These are phyloP conservation scores for Chara braunii DNA, from an alignment of 139 green algal species.

Conservation along the genomic window DNA sequence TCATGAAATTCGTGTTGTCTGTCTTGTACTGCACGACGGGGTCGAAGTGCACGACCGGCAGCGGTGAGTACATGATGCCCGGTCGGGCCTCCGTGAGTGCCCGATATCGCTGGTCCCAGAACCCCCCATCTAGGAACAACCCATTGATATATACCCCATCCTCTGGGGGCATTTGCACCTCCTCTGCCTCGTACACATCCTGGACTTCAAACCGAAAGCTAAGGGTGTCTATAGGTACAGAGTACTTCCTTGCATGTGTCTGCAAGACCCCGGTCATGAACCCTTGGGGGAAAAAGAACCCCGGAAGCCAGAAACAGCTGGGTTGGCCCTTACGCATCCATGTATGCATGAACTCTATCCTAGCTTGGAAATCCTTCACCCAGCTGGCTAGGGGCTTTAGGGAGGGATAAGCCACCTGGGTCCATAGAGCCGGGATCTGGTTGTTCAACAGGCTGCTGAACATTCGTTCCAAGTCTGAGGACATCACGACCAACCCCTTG, in stretches of 20 bases:
- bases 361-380: conserved; percentile 64
- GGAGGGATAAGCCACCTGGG: conserved; percentile 60
- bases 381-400: conserved; percentile 71
- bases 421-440: conserved; percentile 67
- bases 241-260: conserved; percentile 71
- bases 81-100: conserved; percentile 56
- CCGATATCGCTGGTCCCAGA: conserved; percentile 48
- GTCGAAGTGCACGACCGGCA: conserved; percentile 64
- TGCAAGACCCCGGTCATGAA: conserved; percentile 83
- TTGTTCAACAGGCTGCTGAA: conserved; percentile 65
- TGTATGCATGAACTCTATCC: conserved; percentile 66
- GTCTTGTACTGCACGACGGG: conserved; percentile 37
- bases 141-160: conserved; percentile 67
- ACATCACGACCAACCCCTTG: conserved; percentile 76
- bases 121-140: conserved; percentile 67
- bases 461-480: conserved; percentile 65
- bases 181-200: conserved; percentile 4
- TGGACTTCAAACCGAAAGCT: conserved; percentile 62
- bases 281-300: conserved; percentile 79
- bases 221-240: conserved; percentile 72
- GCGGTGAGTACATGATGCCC: conserved; percentile 59
- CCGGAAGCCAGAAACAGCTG: conserved; percentile 69
- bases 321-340: conserved; percentile 65
- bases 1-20: conserved; percentile 23
- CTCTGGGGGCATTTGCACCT: conserved; percentile 37